Percentiles rank a stretch among this genome's conserved stretches.
Conservation (phyloP, 768 basidiomycete genomes). For the Hebeloma cylindrosporum region DNA sequence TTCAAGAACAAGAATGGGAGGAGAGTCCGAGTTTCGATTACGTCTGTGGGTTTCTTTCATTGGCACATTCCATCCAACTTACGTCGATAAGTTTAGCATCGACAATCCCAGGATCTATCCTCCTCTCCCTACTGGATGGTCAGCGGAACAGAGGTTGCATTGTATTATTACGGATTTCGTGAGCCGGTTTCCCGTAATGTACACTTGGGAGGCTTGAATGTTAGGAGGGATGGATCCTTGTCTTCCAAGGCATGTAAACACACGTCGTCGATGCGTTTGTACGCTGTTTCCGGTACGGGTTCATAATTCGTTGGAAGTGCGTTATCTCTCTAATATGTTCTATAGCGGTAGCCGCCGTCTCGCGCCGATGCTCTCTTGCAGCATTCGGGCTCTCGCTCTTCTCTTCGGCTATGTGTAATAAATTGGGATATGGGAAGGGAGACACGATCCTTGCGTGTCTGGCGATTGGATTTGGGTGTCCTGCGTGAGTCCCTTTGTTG, state of each 20-base stretch:
- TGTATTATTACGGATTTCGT: slow-evolving; percentile 76
- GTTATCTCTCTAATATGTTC: not conserved
- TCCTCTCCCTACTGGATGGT: slow-evolving; percentile 72
- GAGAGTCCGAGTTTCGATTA: slow-evolving; percentile 47
- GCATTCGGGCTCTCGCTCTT: slow-evolving; percentile 81
- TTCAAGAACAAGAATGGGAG: slow-evolving; percentile 47
- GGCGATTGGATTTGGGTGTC: slow-evolving; percentile 60
- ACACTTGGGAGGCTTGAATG: too few species aligned
- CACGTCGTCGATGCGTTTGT: slow-evolving; percentile 68
- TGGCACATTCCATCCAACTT: not conserved
- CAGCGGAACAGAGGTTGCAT: slow-evolving; percentile 50
- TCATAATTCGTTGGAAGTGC: not conserved
- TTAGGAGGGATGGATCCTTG: too few species aligned
- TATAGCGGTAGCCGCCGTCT: slow-evolving; percentile 52
- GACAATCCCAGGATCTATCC: slow-evolving; percentile 54
- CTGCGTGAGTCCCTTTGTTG: slow-evolving; percentile 38
- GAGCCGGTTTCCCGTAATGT: slow-evolving; percentile 43
- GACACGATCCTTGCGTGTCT: slow-evolving; percentile 59
- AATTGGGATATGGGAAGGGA: slow-evolving; percentile 68
- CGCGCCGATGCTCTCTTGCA: slow-evolving; percentile 58
- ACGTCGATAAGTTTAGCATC: slow-evolving; percentile 38
- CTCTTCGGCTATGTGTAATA: slow-evolving; percentile 62
- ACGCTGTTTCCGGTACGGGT: slow-evolving; percentile 61
- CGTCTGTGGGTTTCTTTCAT: slow-evolving; percentile 38
- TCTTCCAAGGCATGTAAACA: slow-evolving; percentile 60